Base-by-base conservation (phyloP, 768 basidiomycete species). In the Agaricus sinodeliciosus region DNA sequence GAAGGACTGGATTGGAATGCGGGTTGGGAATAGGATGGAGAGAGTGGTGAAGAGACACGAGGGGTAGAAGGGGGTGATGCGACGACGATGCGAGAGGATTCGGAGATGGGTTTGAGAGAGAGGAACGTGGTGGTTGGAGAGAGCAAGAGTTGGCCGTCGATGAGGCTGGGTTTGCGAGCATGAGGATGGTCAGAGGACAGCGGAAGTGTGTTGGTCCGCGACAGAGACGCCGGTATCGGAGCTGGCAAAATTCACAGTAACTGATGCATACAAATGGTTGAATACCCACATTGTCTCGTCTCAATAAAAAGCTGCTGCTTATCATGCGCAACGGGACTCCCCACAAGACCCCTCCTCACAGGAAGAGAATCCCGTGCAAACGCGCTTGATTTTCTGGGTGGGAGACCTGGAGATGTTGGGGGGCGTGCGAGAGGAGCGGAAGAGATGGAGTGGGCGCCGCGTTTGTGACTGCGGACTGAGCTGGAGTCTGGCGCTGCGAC, bases 361-460 rank as follows among this genome's bases (percentile, higher is more conserved):
- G 36, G 47, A n/a, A 51, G n/a, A 11, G 22, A 15, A 9, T 55
- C 49, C 43, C 55, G 1, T n/a, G 39, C 4, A 49, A 37, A 4
- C 53, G 54, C 27, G 67, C 28, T 18, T 40, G 11, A 31, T n/a
- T 43, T 54, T 19, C 28, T 59, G 16, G 59, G 50, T 0, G 64
- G 57, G n/a, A 67, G 58, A 11, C 88, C 87, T 15, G 90, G 87
- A 2, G 87, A 90, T 2, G 90, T 92, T 0, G 90, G 90, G 0
- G 90, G 90, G 52, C 85, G 77, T 4, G 90, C 81, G 41, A 92
- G 71, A 0, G 88, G 88, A 0, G 86, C 90, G 47, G 87, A 87
- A 62, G 87, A 90, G 60, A 92, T 83, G 0, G 88, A 90, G 64
- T 92, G 90, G 0, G 81, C 82, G 9, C 80, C 80, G 7, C 89